These are phyloP conservation scores for Porogramme epimiltina DNA, from an alignment of 1,284 basidiomycete genomes.

Conservation along the genomic window DNA sequence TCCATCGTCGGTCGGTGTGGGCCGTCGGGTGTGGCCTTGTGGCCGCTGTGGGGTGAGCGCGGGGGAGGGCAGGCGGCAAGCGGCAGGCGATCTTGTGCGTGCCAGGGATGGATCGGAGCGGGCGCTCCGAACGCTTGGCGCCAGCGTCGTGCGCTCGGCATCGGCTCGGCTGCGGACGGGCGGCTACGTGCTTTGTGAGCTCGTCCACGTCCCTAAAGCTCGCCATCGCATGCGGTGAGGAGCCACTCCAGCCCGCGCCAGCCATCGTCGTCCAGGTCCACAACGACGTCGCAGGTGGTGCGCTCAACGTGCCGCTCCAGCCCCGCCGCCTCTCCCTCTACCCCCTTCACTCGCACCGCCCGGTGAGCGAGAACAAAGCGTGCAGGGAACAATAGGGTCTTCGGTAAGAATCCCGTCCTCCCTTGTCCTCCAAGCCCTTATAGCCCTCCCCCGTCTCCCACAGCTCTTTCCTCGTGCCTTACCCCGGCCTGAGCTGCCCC, in stretches of 20 bases:
- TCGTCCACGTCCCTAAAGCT: too few relatives aligned
- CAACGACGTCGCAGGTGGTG: not conserved
- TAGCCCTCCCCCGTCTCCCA: not conserved
- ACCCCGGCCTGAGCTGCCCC: not conserved
- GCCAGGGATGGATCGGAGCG: too few relatives aligned
- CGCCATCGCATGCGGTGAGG: not conserved
- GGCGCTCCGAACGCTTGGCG: too few relatives aligned
- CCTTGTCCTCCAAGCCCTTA: not conserved
- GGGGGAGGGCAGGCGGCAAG: too few relatives aligned
- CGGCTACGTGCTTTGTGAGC: too few relatives aligned
- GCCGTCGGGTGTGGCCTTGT: too few relatives aligned
- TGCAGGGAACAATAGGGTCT: not conserved
- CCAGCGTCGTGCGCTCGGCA: too few relatives aligned
- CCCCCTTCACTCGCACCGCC: not conserved
- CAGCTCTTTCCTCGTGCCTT: not conserved
- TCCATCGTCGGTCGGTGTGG: too few relatives aligned
- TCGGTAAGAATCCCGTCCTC: not conserved
- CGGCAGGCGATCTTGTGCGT: too few relatives aligned
- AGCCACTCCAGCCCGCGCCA: not conserved
- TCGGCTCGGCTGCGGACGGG: too few relatives aligned
- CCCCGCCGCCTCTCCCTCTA: not conserved
- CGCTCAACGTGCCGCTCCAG: not conserved
- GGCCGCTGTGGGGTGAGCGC: too few relatives aligned
- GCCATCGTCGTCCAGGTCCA: too few relatives aligned
- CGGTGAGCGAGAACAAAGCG: not conserved